Evolutionary conservation across 257 asterid species (phyloP).

Genomic region (Schizonepeta tenuifolia): DNA sequence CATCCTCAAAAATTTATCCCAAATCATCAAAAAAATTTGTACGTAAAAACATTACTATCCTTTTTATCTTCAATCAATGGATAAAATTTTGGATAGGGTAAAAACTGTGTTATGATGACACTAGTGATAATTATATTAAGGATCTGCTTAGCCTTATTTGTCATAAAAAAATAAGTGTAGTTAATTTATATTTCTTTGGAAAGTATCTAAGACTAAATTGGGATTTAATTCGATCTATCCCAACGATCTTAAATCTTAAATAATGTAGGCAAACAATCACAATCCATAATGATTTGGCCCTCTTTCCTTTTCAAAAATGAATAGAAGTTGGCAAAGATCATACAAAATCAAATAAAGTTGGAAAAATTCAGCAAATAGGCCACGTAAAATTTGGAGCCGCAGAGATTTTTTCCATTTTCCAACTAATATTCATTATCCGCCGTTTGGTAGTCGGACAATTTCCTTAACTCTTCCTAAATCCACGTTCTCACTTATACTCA

Average conservation of each 20-base stretch:
- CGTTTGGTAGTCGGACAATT: background rate
- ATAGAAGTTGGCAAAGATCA: background rate
- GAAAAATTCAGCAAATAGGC: slow-evolving; percentile 4
- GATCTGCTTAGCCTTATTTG: no score
- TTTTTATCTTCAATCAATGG: no score
- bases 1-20: no score
- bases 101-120: no score
- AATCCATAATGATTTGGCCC: background rate
- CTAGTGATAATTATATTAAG: no score
- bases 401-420: background rate
- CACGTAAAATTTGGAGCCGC: background rate
- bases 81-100: no score
- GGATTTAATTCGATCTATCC: no score
- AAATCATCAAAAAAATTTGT: no score
- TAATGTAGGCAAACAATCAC: background rate
- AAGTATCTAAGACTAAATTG: no score
- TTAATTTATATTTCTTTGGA: no score
- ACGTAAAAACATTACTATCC: no score
- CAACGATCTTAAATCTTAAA: background rate
- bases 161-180: no score
- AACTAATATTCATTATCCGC: background rate
- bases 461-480: background rate
- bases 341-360: background rate
- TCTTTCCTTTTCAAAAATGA: background rate
- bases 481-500: background rate